phyloP scores from a whole-genome alignment of 805 yeast species.

The Yarrowia sp. region DNA sequence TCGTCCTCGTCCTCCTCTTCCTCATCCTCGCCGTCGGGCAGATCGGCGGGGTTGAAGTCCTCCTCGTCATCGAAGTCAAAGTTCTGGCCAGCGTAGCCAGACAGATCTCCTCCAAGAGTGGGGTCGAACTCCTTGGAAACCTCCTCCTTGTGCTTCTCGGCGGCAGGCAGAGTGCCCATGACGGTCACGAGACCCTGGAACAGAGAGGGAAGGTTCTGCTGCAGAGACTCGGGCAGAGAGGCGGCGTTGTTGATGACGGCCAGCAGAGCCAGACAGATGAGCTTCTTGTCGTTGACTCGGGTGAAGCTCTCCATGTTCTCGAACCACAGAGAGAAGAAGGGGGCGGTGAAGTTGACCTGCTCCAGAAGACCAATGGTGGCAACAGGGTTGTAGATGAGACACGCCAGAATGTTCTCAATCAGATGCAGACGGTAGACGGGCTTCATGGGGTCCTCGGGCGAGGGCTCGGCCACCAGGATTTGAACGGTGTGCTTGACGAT shows the following conservation, averaged over 20 bases:
- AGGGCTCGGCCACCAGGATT: constrained; percentile 47
- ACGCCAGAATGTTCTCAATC: constrained; percentile 68
- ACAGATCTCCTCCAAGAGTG: constrained; percentile 43
- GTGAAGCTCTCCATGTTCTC: constrained; percentile 59
- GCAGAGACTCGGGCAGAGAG: constrained; percentile 48
- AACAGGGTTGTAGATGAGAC: constrained; percentile 66
- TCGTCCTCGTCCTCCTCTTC: constrained; percentile 47
- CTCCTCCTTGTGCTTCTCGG: constrained; percentile 69
- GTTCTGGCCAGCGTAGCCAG: constrained; percentile 52
- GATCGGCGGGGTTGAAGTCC: constrained; percentile 47
- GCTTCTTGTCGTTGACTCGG: constrained; percentile 81
- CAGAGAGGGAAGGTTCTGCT: constrained; percentile 55
- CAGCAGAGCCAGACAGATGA: constrained; percentile 72
- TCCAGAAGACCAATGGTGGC: constrained; percentile 60
- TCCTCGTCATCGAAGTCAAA: constrained; percentile 49
- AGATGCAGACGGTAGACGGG: constrained; percentile 57
- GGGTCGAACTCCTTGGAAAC: constrained; percentile 63
- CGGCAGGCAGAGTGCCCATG: constrained; percentile 70
- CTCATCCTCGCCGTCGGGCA: constrained; percentile 45
- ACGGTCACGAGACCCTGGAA: constrained; percentile 60
- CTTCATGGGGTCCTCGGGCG: constrained; percentile 50
- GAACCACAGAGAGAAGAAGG: constrained; percentile 74
- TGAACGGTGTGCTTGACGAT: constrained; percentile 57
- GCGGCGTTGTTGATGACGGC: constrained; percentile 54
- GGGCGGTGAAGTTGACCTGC: constrained; percentile 54